Evolutionary conservation across 2,329 filamentous ascomycete species (phyloP).

Genomic region (Nothophaeocryptopus gaeumannii): DNA sequence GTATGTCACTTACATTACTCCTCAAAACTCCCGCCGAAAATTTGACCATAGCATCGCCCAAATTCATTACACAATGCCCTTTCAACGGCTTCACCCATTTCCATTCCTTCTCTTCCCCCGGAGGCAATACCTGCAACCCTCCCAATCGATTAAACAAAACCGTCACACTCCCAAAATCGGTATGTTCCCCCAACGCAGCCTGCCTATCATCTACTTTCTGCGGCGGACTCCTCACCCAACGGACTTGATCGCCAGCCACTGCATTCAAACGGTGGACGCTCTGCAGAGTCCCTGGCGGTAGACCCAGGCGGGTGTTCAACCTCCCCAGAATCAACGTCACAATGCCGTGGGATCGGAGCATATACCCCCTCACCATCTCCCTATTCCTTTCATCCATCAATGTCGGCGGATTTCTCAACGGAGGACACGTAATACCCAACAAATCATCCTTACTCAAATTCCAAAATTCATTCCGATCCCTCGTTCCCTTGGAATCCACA

Average conservation of each 20-base stretch:
- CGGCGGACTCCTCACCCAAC: slow-evolving; percentile 51
- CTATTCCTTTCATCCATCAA: slow-evolving; percentile 39
- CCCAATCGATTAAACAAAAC: slow-evolving; percentile 57
- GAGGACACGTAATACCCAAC: slow-evolving; percentile 35
- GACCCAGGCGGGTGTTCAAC: slow-evolving; percentile 45
- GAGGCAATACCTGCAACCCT: slow-evolving; percentile 53
- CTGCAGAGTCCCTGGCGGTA: slow-evolving; percentile 43
- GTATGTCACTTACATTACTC: slow-evolving; percentile 20
- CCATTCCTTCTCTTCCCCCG: slow-evolving; percentile 41
- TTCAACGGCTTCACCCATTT: slow-evolving; percentile 53
- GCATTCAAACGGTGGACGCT: slow-evolving; percentile 46
- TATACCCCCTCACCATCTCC: slow-evolving; percentile 43
- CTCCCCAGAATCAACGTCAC: slow-evolving; percentile 45
- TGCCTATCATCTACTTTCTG: slow-evolving; percentile 42
- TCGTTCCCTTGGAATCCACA: slow-evolving; percentile 49
- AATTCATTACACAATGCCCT: slow-evolving; percentile 48
- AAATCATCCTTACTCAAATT: slow-evolving; percentile 57
- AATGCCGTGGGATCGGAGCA: slow-evolving; percentile 45
- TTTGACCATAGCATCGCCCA: slow-evolving; percentile 49
- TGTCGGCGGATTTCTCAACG: slow-evolving; percentile 44
- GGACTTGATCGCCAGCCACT: slow-evolving; percentile 53
- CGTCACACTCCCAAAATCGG: slow-evolving; percentile 57
- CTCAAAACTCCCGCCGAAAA: slow-evolving; percentile 40
- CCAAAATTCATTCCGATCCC: slow-evolving; percentile 55
- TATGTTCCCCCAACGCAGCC: slow-evolving; percentile 52